Evolutionary conservation across 257 asterid genomes (phyloP), one percentile per base, ranked within the genome.

Genomic region (Penstemon eatonii): DNA sequence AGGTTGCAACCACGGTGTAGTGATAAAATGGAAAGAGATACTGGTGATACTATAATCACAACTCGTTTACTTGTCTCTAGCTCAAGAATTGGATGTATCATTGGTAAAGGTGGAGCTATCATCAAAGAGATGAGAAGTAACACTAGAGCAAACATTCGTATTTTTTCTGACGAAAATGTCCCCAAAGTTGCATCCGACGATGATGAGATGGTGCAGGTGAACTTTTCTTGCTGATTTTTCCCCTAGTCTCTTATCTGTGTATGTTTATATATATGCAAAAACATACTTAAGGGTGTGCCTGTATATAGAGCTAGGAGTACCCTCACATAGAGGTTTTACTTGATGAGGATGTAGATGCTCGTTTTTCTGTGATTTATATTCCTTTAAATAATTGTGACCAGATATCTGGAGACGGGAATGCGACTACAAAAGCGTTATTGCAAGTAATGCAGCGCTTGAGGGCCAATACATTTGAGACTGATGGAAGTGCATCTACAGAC

Each of bases 201-300:
- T 67, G 95, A 89, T 19, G 97, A 81, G 79, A 78, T 92, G 91
- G 92, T 92, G 78, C 96, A 87, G 98, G 98, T 92, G 76, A 83
- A 67, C 12, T 60, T 46, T 51, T 66, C 56, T 36, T 50, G 5
- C 62, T 8, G 74, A 49, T 54, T 49, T 60, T 5, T 50, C 55
- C 19, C 12, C 70, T 45, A 54, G 13, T 50, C 4, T 50, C 70
- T 18, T 60, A 6, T 63, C 53, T 19, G 13, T 52, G 19, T 59
- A 61, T 40, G 52, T 50, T 19, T 47, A 3, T 57, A 5, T 40
- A n/a, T 38, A 59, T 12, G 43, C 49, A 36, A 12, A 12, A 33
- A 39, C 8, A 55, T 4, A 18, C 8, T 0, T 18, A 38, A 4
- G 60, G 42, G 8, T 9, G 39, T 36, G 62, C 12, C 36, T 7